Conservation (phyloP, 306 rosid species). For the Lathyrus sativus region DNA sequence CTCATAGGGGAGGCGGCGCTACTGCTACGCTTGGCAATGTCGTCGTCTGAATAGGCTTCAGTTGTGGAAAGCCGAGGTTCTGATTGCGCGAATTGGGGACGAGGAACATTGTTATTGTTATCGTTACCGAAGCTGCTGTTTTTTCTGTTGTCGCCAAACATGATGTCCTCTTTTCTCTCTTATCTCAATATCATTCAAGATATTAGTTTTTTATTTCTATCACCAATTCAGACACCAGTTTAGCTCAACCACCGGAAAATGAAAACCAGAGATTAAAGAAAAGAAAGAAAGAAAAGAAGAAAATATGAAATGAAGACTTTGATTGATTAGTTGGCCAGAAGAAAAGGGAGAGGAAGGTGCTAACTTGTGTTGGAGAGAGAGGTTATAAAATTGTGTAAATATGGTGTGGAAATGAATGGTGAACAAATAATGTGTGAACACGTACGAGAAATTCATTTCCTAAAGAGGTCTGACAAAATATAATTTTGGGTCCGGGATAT, state of each 20-base stretch:
- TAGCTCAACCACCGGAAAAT: slow-evolving; percentile 32
- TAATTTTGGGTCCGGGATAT: slow-evolving; percentile 15
- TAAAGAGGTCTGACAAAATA: not conserved
- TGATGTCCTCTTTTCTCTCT: slow-evolving; percentile 32
- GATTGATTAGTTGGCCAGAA: slow-evolving; percentile 31
- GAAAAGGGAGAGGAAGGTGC: slow-evolving; percentile 2
- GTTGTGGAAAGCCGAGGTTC: slow-evolving; percentile 51
- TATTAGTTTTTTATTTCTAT: slow-evolving; percentile 21
- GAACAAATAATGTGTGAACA: slow-evolving; percentile 35
- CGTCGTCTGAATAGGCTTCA: slow-evolving; percentile 40
- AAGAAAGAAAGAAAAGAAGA: not conserved
- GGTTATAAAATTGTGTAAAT: slow-evolving; percentile 32
- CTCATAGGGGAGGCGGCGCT: slow-evolving; percentile 47
- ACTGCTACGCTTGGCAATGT: slow-evolving; percentile 50
- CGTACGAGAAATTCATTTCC: slow-evolving; percentile 31
- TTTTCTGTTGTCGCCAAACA: slow-evolving; percentile 20
- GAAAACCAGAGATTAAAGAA: not conserved
- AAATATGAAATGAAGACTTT: not conserved
- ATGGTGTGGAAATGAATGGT: slow-evolving; percentile 23
- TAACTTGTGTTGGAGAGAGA: slow-evolving; percentile 42
- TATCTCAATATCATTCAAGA: slow-evolving; percentile 34
- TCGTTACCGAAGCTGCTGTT: not conserved
- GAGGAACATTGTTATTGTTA: slow-evolving; percentile 6
- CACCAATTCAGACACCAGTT: slow-evolving; percentile 11
- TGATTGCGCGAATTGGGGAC: slow-evolving; percentile 43